These are phyloP conservation scores for Pseudonitzschia delicatissima DNA, from an alignment of 108 stramenopile species.

Conservation along the genomic window DNA sequence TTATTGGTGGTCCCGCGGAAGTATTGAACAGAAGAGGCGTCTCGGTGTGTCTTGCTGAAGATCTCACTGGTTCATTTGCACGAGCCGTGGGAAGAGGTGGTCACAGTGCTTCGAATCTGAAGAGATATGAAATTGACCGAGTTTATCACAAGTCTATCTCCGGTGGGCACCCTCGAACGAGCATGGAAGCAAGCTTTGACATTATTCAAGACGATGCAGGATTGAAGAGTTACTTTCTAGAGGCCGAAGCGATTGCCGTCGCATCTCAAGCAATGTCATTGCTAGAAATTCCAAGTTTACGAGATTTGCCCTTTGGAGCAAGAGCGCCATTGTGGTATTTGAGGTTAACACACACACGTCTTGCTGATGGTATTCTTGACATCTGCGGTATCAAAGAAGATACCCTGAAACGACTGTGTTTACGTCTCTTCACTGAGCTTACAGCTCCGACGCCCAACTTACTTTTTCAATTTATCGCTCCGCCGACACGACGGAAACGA, in stretches of 20 bases:
- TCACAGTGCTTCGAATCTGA: conserved; percentile 53
- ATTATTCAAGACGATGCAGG: conserved; percentile 59
- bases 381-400: conserved; percentile 71
- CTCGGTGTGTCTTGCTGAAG: conserved; percentile 58
- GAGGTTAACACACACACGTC: conserved; percentile 57
- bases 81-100: conserved; percentile 73
- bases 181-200: conserved; percentile 80
- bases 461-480: conserved; percentile 28
- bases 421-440: conserved; percentile 51
- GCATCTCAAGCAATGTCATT: conserved; percentile 52
- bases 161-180: conserved; percentile 76
- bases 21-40: conserved; percentile 56
- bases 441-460: conserved; percentile 49
- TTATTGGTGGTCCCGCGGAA: conserved; percentile 53
- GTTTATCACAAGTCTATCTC: conserved; percentile 65
- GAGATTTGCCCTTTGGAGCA: conserved; percentile 25
- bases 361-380: conserved; percentile 74
- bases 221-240: conserved; percentile 38
- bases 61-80: conserved; percentile 69
- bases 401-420: conserved; percentile 33
- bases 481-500: conserved; percentile 29
- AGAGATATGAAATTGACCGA: conserved; percentile 66
- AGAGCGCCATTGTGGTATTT: conserved; percentile 68
- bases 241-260: conserved; percentile 64
- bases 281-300: conserved; percentile 19